Conservation (phyloP, 1,284 basidiomycete species). For the Agroathelia rolfsii region DNA sequence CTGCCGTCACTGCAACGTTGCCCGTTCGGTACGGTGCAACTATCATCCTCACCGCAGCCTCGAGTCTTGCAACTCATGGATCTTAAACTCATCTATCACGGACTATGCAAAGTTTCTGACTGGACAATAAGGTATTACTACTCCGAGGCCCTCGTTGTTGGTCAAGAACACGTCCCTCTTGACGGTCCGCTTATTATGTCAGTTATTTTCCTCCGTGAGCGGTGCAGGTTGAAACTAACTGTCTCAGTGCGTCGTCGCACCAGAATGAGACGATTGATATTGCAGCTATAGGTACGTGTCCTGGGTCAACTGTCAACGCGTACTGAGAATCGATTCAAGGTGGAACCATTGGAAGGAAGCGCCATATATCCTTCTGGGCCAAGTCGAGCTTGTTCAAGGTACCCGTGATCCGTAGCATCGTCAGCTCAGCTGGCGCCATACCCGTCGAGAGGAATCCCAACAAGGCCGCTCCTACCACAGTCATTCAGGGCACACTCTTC, state of each 20-base stretch:
- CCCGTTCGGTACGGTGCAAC: too few relatives aligned
- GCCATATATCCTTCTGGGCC: conserved; percentile 69
- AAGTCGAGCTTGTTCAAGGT: conserved; percentile 56
- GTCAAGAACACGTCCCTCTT: conserved; percentile 44
- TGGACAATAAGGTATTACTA: conserved; percentile 61
- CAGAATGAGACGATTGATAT: conserved; percentile 66
- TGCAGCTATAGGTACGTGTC: conserved; percentile 29
- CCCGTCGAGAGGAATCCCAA: conserved; percentile 57
- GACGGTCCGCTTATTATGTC: conserved; percentile 56
- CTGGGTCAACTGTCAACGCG: conserved; percentile 2
- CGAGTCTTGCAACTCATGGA: too few relatives aligned
- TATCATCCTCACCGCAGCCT: too few relatives aligned
- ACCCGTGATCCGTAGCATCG: conserved; percentile 41
- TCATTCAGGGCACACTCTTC: too few relatives aligned
- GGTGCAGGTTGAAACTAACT: conserved; percentile 4
- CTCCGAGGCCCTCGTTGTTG: conserved; percentile 55
- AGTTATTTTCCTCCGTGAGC: conserved; percentile 14
- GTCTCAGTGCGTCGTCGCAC: conserved; percentile 44
- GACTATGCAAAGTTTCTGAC: conserved; percentile 55
- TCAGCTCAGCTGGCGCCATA: conserved; percentile 65
- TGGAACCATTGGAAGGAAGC: conserved; percentile 45
- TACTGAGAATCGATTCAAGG: conserved; percentile 22
- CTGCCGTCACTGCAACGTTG: too few relatives aligned
- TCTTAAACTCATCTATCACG: conserved; percentile 44
- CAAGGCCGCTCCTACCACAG: conserved; percentile 5